These are phyloP conservation scores for Xerocomellus chrysenteron DNA, from an alignment of 768 basidiomycete genomes.

Conservation along the genomic window DNA sequence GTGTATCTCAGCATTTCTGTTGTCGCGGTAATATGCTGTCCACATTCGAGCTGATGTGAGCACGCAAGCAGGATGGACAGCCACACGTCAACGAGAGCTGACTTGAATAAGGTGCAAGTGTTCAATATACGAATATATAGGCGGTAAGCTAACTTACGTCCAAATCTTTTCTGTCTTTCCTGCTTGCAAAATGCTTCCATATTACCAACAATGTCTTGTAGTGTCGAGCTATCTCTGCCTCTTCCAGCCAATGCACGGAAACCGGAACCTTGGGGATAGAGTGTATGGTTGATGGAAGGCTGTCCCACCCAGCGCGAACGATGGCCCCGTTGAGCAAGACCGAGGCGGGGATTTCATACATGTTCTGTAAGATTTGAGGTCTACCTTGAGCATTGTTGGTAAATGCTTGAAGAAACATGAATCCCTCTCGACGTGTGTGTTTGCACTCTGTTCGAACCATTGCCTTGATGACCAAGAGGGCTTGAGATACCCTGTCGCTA, in stretches of 20 bases:
- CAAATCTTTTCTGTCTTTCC: constrained; percentile 11
- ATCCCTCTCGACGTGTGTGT: constrained; percentile 32
- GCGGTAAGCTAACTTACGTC: constrained; percentile 25
- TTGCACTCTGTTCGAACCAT: constrained; percentile 34
- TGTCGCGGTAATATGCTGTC: constrained; percentile 35
- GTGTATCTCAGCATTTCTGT: constrained; percentile 36
- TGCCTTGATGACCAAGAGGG: constrained; percentile 37
- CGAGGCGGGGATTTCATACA: constrained; percentile 28
- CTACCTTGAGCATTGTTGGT: constrained; percentile 22
- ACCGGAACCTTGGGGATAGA: constrained; percentile 25
- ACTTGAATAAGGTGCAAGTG: constrained; percentile 26
- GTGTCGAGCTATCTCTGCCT: constrained; percentile 38
- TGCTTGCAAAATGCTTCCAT: constrained; percentile 36
- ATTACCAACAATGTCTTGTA: constrained; percentile 39
- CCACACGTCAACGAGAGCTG: constrained; percentile 47
- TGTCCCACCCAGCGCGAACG: constrained; percentile 27
- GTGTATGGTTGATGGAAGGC: constrained; percentile 29
- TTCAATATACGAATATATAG: constrained; percentile 2
- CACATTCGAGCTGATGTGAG: constrained; percentile 42
- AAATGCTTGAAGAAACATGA: constrained; percentile 38
- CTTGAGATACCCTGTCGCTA: constrained; percentile 31
- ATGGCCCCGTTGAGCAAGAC: constrained; percentile 48
- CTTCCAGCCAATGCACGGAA: constrained; percentile 35
- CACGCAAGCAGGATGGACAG: constrained; percentile 54
- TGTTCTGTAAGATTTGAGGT: neutral